Evolutionary conservation across 106 monocot genomes (phyloP).

Genomic region (Dendrobium officinale): DNA sequence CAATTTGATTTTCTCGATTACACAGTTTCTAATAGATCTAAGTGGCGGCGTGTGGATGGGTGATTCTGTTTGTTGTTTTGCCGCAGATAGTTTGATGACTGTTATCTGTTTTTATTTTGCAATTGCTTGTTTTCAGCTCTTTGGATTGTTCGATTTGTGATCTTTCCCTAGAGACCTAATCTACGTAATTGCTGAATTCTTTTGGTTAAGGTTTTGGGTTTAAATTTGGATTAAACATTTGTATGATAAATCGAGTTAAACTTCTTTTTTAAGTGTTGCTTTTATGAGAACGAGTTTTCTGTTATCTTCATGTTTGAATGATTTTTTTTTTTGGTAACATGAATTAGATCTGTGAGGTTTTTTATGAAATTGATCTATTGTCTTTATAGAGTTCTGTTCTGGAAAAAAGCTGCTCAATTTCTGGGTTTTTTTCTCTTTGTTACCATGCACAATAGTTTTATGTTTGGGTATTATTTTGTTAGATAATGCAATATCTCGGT

Average conservation of each 20-base stretch:
- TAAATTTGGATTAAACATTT: background rate
- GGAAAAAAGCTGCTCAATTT: background rate
- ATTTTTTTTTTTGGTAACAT: background rate
- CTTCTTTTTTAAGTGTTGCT: background rate
- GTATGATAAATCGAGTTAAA: background rate
- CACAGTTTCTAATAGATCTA: background rate
- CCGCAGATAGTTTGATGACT: background rate
- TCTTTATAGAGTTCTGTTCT: background rate
- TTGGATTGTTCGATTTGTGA: background rate
- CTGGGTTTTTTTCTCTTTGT: background rate
- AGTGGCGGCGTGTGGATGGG: background rate
- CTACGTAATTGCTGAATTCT: background rate
- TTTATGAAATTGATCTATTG: background rate
- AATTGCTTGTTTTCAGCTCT: background rate
- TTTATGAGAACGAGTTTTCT: background rate
- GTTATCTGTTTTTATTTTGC: background rate
- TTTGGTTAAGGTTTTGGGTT: background rate
- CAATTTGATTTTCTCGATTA: background rate
- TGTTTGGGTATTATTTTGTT: background rate
- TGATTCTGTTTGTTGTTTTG: background rate
- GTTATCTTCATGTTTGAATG: background rate
- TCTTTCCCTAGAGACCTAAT: background rate
- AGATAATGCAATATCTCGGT: no score
- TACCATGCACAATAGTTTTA: background rate
- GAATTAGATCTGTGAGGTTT: background rate